Percentiles rank a stretch among this genome's conserved stretches.
Conservation (phyloP, 805 yeast species). For the Candida qinlingensis region DNA sequence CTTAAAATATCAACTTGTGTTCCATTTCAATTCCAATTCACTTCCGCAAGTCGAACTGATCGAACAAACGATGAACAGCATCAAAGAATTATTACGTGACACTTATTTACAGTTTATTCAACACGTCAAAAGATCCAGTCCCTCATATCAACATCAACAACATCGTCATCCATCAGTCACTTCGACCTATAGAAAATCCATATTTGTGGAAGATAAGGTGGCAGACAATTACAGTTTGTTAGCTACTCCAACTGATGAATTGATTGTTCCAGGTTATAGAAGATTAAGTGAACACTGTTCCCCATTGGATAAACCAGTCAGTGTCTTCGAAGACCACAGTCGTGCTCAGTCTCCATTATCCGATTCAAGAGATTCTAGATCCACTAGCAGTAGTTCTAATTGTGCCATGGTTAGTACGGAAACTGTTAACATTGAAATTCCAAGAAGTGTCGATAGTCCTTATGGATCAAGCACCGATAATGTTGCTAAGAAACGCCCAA, state of each 20-base stretch:
- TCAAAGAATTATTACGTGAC: constrained; percentile 22
- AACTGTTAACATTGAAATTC: background rate
- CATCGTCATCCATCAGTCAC: background rate
- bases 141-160: constrained; percentile 16
- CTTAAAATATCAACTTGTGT: constrained; percentile 12
- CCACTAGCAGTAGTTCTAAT: background rate
- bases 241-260: constrained; percentile 15
- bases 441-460: constrained; percentile 1
- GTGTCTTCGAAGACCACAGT: background rate
- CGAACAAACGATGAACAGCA: constrained; percentile 15
- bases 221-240: constrained; percentile 14
- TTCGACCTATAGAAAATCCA: background rate
- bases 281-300: constrained; percentile 16
- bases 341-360: constrained; percentile 17
- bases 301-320: constrained; percentile 13
- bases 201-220: constrained; percentile 3
- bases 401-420: background rate
- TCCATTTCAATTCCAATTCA: constrained; percentile 6
- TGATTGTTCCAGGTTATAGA: constrained; percentile 3
- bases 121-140: constrained; percentile 8
- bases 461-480: constrained; percentile 8
- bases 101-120: constrained; percentile 22
- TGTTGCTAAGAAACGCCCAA: constrained; percentile 6
- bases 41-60: constrained; percentile 17
- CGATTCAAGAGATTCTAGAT: background rate